These are phyloP conservation scores for Peziza echinospora DNA, from an alignment of 495 filamentous ascomycete genomes.

Conservation along the genomic window DNA sequence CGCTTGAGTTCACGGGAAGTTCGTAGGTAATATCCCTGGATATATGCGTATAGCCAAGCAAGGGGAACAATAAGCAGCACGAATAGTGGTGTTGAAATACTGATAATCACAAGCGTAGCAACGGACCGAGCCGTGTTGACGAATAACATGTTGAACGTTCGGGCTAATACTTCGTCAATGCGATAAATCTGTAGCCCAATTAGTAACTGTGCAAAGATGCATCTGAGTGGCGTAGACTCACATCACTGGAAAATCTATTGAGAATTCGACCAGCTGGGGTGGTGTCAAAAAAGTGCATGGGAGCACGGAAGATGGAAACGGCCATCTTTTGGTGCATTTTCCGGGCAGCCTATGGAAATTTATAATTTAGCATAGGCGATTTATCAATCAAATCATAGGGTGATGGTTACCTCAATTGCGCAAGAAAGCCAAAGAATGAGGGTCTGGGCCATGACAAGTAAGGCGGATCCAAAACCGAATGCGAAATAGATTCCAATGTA, in stretches of 20 bases:
- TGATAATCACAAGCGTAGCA: constrained; percentile 77
- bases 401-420: constrained; percentile 61
- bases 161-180: constrained; percentile 84
- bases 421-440: constrained; percentile 98
- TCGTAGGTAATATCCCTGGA: constrained; percentile 90
- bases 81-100: constrained; percentile 59
- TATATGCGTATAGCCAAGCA: constrained; percentile 63
- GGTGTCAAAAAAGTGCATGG: constrained; percentile 98
- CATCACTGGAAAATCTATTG: constrained; percentile 72
- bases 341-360: constrained; percentile 45
- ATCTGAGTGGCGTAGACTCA: constrained; percentile 14
- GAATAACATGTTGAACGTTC: constrained; percentile 87
- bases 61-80: constrained; percentile 62
- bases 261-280: constrained; percentile 93
- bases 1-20: constrained; percentile 93
- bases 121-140: constrained; percentile 63
- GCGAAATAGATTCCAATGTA: constrained; percentile 91
- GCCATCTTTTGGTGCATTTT: constrained; percentile 98
- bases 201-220: constrained; percentile 12
- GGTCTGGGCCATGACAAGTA: constrained; percentile 73
- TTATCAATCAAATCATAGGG: not conserved
- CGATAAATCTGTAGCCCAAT: constrained; percentile 54
- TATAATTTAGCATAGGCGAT: constrained; percentile 2
- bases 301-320: constrained; percentile 87
- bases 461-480: constrained; percentile 73